Evolutionary conservation across 495 filamentous ascomycete genomes (phyloP), one percentile per base, ranked within the genome.

Genomic region (Penicillium argentinense): DNA sequence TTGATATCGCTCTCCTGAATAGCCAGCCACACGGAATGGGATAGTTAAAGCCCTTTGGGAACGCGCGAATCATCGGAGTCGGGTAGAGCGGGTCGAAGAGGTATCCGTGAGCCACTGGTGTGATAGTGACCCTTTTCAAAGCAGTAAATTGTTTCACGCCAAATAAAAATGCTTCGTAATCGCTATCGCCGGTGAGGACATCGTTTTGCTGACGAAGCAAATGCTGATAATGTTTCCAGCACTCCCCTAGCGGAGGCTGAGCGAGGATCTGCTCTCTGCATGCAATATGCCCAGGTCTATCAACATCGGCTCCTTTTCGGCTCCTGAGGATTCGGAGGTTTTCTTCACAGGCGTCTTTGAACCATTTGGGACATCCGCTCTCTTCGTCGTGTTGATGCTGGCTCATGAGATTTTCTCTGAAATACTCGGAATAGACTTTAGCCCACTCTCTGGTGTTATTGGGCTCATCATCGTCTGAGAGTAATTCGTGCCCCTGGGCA

Each of bases 41-140:
- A 41, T 64, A 67, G 33, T 56, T 60, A 25, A 64, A 62, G 2
- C 53, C 54, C 19, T 34, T 22, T 17, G 60, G 56, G 13, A 64
- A 60, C 6, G 55, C 47, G 14, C 56, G 60, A 32, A 67, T 67
- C 56, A 62, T 67, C 3, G 61, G 60, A 3, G 58, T 64, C 27
- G 47, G 36, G 42, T 62, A 62, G 7, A 62, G 24, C 17, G 58
- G 61, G 9, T 39, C 39, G 28, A 56, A 42, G 23, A 33, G 42
- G 16, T 21, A 3, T 18, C 30, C 22, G 13, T 45, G 30, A 21
- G 42, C 30, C 13, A 13, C 30, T 14, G 30, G 29, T 17, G 42
- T 45, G n/a, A 45, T 22, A 4, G 42, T 45, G 28, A 45, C 42
- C 19, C 42, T 45, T 25, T 36, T 45, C 22, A 45, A 14, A 23